phyloP scores from a whole-genome alignment of 1,284 basidiomycete species.

The Somion occarium region DNA sequence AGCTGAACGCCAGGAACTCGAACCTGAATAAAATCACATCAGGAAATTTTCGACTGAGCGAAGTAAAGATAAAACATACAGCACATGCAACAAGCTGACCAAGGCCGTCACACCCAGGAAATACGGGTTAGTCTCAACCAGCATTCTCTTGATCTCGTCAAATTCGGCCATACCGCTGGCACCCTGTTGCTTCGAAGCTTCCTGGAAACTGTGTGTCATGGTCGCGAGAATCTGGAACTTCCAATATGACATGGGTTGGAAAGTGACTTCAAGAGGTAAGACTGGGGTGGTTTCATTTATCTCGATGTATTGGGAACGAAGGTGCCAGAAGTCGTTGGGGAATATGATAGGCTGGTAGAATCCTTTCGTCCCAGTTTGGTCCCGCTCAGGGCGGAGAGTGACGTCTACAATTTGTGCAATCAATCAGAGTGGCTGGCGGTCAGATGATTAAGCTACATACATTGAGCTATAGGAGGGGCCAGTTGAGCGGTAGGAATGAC shows the following conservation, averaged over 20 bases:
- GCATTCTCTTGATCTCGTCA: slow-evolving; percentile 92
- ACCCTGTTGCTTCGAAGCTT: slow-evolving; percentile 73
- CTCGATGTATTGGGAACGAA: slow-evolving; percentile 74
- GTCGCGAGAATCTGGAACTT: slow-evolving; percentile 84
- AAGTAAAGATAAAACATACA: slow-evolving; percentile 46
- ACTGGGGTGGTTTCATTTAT: slow-evolving; percentile 73
- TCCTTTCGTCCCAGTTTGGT: slow-evolving; percentile 55
- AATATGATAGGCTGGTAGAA: slow-evolving; percentile 87
- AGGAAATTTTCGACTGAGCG: not conserved
- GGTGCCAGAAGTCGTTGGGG: slow-evolving; percentile 93
- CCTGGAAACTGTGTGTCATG: slow-evolving; percentile 79
- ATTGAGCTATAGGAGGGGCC: slow-evolving; percentile 58
- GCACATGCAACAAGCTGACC: slow-evolving; percentile 83
- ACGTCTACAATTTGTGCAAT: slow-evolving; percentile 41
- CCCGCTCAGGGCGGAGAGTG: slow-evolving; percentile 53
- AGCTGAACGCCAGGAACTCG: slow-evolving; percentile 93
- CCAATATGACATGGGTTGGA: slow-evolving; percentile 82
- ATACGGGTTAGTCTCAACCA: slow-evolving; percentile 92
- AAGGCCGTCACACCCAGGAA: slow-evolving; percentile 78
- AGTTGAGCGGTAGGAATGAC: slow-evolving; percentile 54
- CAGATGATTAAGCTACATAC: slow-evolving; percentile 37
- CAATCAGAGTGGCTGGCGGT: slow-evolving; percentile 7
- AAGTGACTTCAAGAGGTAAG: slow-evolving; percentile 77
- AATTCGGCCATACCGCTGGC: slow-evolving; percentile 63
- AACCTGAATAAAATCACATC: slow-evolving; percentile 46